These are phyloP conservation scores for Aciculoconidium aculeatum DNA, from an alignment of 805 yeast genomes.

Conservation along the genomic window DNA sequence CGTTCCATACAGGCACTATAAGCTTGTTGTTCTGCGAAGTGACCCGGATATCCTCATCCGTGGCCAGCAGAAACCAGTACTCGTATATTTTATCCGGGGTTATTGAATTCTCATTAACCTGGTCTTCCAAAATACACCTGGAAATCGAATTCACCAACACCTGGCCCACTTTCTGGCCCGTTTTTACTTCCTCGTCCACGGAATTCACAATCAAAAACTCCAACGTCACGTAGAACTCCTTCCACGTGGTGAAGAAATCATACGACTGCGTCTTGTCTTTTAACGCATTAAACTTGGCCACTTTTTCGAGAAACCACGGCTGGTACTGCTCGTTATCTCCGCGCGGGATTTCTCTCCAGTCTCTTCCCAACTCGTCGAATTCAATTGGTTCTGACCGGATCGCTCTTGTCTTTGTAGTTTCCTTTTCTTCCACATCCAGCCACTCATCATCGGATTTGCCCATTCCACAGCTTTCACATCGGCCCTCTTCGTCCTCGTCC, in stretches of 20 bases:
- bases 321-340: constrained; percentile 41
- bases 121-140: constrained; percentile 43
- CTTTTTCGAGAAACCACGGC: constrained; percentile 14
- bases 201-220: constrained; percentile 19
- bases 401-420: not conserved
- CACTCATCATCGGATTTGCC: too few species aligned
- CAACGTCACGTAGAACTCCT: constrained; percentile 18
- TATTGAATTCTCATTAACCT: constrained; percentile 10
- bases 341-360: constrained; percentile 70
- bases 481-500: constrained; percentile 15
- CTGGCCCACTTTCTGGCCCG: constrained; percentile 27
- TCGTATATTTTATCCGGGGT: constrained; percentile 50
- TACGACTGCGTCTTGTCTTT: constrained; percentile 16
- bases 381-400: constrained; percentile 24
- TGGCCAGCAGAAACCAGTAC: constrained; percentile 33
- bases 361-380: constrained; percentile 56
- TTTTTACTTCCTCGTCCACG: constrained; percentile 20
- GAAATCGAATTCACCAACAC: constrained; percentile 46
- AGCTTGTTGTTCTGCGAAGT: constrained; percentile 23
- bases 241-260: constrained; percentile 23
- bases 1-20: constrained; percentile 24
- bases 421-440: not conserved
- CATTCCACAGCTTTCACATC: too few species aligned
- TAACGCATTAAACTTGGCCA: constrained; percentile 13
- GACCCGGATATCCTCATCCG: constrained; percentile 17